These are phyloP conservation scores for Septoria linicola DNA, from an alignment of 2,329 filamentous ascomycete species.

Conservation along the genomic window DNA sequence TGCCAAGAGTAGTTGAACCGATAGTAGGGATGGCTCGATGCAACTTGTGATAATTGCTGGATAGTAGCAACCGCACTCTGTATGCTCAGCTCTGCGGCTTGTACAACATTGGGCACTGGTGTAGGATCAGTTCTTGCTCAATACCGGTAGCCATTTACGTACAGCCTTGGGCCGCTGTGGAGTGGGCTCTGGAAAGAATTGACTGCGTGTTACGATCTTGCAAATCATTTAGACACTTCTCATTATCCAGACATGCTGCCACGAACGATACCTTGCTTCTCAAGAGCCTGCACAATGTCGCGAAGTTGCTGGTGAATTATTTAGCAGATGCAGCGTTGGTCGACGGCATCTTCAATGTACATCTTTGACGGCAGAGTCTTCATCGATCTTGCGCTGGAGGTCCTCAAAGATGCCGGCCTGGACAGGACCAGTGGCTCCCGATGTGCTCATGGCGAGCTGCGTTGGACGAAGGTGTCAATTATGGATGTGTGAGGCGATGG, in stretches of 20 bases:
- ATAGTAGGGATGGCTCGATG: constrained; percentile 91
- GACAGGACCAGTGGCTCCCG: constrained; percentile 36
- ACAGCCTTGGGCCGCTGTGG: constrained; percentile 69
- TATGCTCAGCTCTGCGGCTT: constrained; percentile 68
- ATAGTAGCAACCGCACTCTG: constrained; percentile 70
- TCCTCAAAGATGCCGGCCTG: constrained; percentile 68
- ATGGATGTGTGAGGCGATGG: not conserved
- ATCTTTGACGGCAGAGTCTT: constrained; percentile 60
- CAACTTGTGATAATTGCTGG: constrained; percentile 66
- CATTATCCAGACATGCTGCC: not conserved
- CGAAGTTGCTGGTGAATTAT: constrained; percentile 61
- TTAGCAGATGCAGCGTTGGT: not conserved
- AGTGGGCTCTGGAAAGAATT: constrained; percentile 83
- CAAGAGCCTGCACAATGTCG: constrained; percentile 76
- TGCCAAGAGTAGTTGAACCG: constrained; percentile 93
- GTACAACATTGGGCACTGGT: constrained; percentile 66
- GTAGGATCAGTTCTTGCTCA: constrained; percentile 4
- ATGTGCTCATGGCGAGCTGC: constrained; percentile 24
- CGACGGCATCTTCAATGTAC: not conserved
- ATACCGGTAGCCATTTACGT: constrained; percentile 39
- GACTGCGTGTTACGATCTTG: constrained; percentile 74
- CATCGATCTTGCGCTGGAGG: constrained; percentile 85
- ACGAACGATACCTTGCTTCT: constrained; percentile 54
- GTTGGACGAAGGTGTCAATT: not conserved
- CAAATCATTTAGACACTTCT: constrained; percentile 2